phyloP scores from a whole-genome alignment of 345 rosid species.

The Eucalyptus dawsonii region DNA sequence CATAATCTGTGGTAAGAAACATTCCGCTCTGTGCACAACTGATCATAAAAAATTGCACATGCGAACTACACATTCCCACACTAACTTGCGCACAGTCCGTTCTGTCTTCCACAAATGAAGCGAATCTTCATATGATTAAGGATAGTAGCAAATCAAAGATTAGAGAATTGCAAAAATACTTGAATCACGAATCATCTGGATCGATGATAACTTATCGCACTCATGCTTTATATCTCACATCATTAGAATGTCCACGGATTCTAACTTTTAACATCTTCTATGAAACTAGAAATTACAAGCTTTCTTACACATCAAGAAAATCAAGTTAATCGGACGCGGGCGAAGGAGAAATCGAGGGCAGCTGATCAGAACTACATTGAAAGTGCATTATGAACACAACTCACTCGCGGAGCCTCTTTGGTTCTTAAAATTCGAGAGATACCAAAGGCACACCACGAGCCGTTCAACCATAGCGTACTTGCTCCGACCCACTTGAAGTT shows the following conservation, averaged over 20 bases:
- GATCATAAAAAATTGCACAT: not conserved
- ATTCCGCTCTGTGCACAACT: not conserved
- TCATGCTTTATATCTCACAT: not conserved
- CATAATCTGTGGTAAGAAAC: not conserved
- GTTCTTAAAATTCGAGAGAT: not conserved
- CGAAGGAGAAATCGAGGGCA: not conserved
- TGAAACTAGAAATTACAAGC: not conserved
- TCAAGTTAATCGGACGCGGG: not conserved
- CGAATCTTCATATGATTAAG: not conserved
- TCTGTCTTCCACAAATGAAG: not conserved
- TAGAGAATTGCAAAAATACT: not conserved
- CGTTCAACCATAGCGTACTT: not conserved
- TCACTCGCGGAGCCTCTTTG: not conserved
- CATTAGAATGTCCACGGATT: not conserved
- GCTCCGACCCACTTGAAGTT: not conserved
- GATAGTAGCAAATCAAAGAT: not conserved
- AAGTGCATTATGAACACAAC: not conserved
- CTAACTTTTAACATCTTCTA: not conserved
- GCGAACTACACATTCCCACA: not conserved
- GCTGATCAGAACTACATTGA: not conserved
- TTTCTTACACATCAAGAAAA: not conserved
- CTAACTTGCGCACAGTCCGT: not conserved
- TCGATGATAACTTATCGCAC: not conserved
- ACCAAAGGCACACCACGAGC: not conserved
- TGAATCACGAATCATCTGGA: not conserved